Conservation (phyloP, 2,329 filamentous ascomycete species). For the Xylaria arbuscula region DNA sequence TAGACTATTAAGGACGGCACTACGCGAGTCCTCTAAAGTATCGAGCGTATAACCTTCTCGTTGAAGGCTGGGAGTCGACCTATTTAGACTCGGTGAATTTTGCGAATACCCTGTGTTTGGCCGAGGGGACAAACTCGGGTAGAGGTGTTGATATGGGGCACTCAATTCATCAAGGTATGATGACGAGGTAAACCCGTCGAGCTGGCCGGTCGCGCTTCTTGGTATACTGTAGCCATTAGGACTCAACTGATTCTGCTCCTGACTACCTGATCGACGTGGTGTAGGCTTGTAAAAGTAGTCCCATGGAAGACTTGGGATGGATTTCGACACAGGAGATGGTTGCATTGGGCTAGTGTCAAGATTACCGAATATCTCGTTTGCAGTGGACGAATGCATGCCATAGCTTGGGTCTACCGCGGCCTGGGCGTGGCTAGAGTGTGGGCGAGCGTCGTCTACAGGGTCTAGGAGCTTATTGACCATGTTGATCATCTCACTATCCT, state of each 20-base stretch:
- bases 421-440: slow-evolving; percentile 46
- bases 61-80: slow-evolving; percentile 27
- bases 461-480: slow-evolving; percentile 54
- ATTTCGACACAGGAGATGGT: slow-evolving; percentile 51
- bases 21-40: slow-evolving; percentile 41
- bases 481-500: slow-evolving; percentile 58
- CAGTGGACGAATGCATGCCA: slow-evolving; percentile 64
- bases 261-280: slow-evolving; percentile 42
- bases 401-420: slow-evolving; percentile 61
- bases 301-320: slow-evolving; percentile 62
- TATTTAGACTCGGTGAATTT: slow-evolving; percentile 7
- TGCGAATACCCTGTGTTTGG: slow-evolving; percentile 19
- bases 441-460: slow-evolving; percentile 44
- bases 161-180: slow-evolving; percentile 41
- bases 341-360: slow-evolving; percentile 51
- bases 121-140: slow-evolving; percentile 22
- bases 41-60: slow-evolving; percentile 28
- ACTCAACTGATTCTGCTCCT: slow-evolving; percentile 40
- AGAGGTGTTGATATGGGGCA: slow-evolving; percentile 28
- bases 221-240: slow-evolving; percentile 42
- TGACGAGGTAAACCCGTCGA: slow-evolving; percentile 41
- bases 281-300: slow-evolving; percentile 56
- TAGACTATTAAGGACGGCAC: slow-evolving; percentile 46
- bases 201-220: slow-evolving; percentile 41
- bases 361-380: slow-evolving; percentile 62